These are phyloP conservation scores for Neonectria neomacrospora DNA, from an alignment of 2,329 filamentous ascomycete species.

Conservation along the genomic window DNA sequence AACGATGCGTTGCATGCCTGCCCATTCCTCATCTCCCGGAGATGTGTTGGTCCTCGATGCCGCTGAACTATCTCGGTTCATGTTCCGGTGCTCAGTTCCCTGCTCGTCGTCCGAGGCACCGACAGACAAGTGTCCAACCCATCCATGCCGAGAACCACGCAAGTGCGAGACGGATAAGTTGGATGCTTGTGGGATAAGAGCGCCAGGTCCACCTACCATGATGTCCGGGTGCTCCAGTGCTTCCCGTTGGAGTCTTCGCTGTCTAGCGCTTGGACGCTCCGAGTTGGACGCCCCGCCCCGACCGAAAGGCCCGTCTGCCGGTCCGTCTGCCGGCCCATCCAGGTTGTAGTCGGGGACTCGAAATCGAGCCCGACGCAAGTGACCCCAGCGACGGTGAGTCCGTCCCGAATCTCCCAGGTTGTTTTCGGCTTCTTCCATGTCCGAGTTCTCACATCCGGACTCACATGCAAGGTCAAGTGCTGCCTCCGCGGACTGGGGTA, in stretches of 20 bases:
- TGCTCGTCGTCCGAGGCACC: constrained; percentile 45
- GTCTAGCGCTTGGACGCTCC: constrained; percentile 17
- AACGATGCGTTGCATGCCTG: constrained; percentile 78
- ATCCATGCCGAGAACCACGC: constrained; percentile 31
- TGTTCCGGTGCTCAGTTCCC: constrained; percentile 30
- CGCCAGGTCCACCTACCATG: background rate
- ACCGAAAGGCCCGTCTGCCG: constrained; percentile 13
- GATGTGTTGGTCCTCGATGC: constrained; percentile 31
- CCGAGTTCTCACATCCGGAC: constrained; percentile 65
- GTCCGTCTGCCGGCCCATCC: constrained; percentile 18
- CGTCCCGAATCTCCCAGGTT: constrained; percentile 41
- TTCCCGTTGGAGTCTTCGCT: constrained; percentile 14
- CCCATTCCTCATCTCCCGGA: constrained; percentile 54
- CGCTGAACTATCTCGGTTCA: constrained; percentile 38
- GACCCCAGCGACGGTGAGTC: constrained; percentile 32
- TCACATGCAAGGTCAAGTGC: constrained; percentile 59
- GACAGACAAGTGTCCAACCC: constrained; percentile 43
- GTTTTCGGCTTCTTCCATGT: constrained; percentile 63
- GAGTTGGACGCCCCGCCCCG: constrained; percentile 25
- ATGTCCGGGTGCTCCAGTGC: background rate
- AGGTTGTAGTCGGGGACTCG: constrained; percentile 35
- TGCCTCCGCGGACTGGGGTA: constrained; percentile 51
- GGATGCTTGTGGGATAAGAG: constrained; percentile 6
- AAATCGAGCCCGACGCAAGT: constrained; percentile 29
- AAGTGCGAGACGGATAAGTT: constrained; percentile 16